Percentiles rank a stretch among this genome's conserved stretches.
Conservation (phyloP, 2,329 filamentous ascomycete genomes). For the Aspergillus flavus region DNA sequence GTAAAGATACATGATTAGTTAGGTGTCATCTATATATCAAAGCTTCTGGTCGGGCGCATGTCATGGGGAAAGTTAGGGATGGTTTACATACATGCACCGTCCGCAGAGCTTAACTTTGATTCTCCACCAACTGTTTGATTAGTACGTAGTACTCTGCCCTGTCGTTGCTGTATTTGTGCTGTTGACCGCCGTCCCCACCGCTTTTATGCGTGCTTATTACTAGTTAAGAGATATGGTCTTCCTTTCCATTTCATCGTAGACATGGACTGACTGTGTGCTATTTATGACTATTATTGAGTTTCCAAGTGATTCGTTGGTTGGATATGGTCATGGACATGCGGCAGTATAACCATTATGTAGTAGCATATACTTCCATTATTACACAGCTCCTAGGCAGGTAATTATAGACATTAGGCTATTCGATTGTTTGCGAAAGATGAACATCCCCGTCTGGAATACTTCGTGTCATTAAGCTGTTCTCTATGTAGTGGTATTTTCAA, state of each 20-base stretch:
- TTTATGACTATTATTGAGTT: too few relatives aligned
- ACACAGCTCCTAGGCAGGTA: too few relatives aligned
- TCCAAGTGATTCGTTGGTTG: too few relatives aligned
- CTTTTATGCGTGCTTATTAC: background rate
- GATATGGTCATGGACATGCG: too few relatives aligned
- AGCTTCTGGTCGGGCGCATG: background rate
- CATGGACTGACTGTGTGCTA: too few relatives aligned
- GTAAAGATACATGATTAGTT: background rate
- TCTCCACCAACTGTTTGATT: background rate
- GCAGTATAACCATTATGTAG: too few relatives aligned
- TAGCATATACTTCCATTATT: too few relatives aligned
- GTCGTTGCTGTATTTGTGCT: background rate
- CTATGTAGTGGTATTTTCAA: slow-evolving; percentile 19
- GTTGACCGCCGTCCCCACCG: background rate
- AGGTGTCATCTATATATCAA: background rate
- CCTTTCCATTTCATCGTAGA: too few relatives aligned
- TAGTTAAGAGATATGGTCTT: too few relatives aligned
- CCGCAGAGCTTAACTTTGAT: background rate
- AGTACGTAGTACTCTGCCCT: too few relatives aligned
- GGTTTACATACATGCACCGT: background rate
- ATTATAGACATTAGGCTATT: background rate
- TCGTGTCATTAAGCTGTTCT: background rate
- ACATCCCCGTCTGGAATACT: background rate
- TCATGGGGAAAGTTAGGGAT: background rate
- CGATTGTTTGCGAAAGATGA: background rate